Evolutionary conservation across 176 grass and related monocot genomes (phyloP), one percentile per base, ranked within the genome.

Genomic region (Otatea glauca): DNA sequence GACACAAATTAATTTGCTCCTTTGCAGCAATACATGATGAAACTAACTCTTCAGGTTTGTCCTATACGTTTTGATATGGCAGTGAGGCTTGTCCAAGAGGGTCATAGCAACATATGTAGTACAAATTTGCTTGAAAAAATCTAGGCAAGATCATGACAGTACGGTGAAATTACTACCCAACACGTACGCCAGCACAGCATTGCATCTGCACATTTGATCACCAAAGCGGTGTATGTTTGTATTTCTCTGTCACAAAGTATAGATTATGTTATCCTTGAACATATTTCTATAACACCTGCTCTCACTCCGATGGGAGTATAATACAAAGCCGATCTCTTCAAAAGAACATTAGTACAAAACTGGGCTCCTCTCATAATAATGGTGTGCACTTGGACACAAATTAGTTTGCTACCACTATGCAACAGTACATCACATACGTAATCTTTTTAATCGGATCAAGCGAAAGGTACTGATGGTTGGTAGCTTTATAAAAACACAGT

Each of bases 401-500:
- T 76, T 50, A 67, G 66, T 75, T 38, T 38, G 5, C 27, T 38
- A 0, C 20, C 24, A 66, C 20, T 35, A 66, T 78, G 73, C 72
- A 67, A 78, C 73, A 68, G 34, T 59, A 78, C 48, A 86, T 42
- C 66, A 43, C 81, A 29, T 25, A 3, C 38, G 5, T 4, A 82
- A 10, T 59, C 49, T 81, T 56, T 77, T 86, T 72, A 14, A 49
- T 59, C 15, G 73, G 25, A 83, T 79, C 38, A 41, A 18, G 38
- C 65, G 45, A 55, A 86, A 68, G 73, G 16, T 86, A 37, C 35
- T 4, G 73, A 64, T 78, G 74, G 66, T 11, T 65, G 43, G 81
- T 83, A 45, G 45, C 67, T 84, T 84, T 37, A 72, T 32, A 54
- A 64, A 81, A 76, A 32, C 72, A 24, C 83, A 48, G 7, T 64